Base-by-base conservation (phyloP, 352 stramenopile genomes). In the Pythium vanterpoolii region DNA sequence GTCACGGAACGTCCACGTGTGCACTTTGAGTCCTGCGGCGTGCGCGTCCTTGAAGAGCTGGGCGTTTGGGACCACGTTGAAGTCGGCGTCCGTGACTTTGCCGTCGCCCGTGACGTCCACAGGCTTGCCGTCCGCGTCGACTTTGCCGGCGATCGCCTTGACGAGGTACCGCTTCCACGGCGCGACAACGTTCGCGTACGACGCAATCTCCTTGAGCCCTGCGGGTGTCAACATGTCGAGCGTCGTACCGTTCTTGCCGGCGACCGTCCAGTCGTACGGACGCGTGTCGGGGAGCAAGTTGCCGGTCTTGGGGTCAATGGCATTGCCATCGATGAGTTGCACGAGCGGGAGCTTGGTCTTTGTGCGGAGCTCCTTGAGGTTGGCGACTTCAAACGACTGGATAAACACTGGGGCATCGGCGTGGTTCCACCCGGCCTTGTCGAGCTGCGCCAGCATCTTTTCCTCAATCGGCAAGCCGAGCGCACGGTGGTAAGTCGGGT, bases 151-250 rank as follows among this genome's bases (percentile, higher is more conserved):
- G 18, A 84, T 55, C 5, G 69, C 59, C 44, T 86, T 76, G 13
- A 91, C 65, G 40, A 96, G 45, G 49, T 91, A 83, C 61, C 84
- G 83, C 67, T 97, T 97, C 66, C 83, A 90, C 10, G 79, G 81
- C 42, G 85, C 87, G 43, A 96, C 72, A 42, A 77, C 66, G 62
- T 85, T 59, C 26, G 71, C 87, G 69, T 93, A 89, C 39, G 72
- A 84, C 59, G 69, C 73, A 34, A 82, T 77, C 56, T 85, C 85
- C 9, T 73, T 71, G 30, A 95, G 81, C 30, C 77, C 73, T 10
- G 67, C 63, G 13, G 72, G 68, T 39, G 79, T 81, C 51, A 89
- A 64, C 68, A 86, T 46, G 62, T 90, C 73, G 23, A 64, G 56
- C 55, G 73, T 83, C 54, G 78, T 75, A 44, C 82, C 79, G 0